A percentile compares a stretch with the other conserved stretches of the same genome.
phyloP scores from a whole-genome alignment of 2,329 filamentous ascomycete species.

The Calycina herbarum region DNA sequence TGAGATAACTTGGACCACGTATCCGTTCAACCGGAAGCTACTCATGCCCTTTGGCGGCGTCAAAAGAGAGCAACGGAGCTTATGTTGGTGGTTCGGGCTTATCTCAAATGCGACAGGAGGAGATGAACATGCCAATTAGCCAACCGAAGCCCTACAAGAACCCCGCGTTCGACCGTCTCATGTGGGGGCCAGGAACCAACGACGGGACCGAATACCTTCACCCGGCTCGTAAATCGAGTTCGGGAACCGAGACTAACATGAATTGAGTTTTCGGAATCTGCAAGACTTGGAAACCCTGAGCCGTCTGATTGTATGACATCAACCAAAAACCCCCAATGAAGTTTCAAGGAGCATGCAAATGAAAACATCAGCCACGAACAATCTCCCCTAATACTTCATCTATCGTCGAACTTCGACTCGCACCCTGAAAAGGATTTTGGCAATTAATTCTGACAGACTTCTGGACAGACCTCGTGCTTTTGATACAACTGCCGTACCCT shows the following conservation, averaged over 20 bases:
- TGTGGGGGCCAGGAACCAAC: background rate
- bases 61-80: background rate
- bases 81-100: background rate
- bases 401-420: background rate
- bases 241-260: background rate
- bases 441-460: background rate
- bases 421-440: background rate
- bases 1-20: background rate
- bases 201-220: constrained; percentile 1
- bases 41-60: background rate
- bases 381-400: background rate
- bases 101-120: background rate
- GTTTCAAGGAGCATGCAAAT: background rate
- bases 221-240: constrained; percentile 5
- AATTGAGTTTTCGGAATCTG: background rate
- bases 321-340: background rate
- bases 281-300: background rate
- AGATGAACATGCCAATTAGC: background rate
- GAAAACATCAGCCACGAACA: background rate
- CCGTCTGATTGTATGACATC: background rate
- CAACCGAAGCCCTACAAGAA: background rate
- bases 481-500: background rate
- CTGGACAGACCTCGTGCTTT: background rate
- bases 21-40: background rate
- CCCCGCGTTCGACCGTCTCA: background rate